Conservation (phyloP, 148 eudicot genomes). For the Camellia lanceoleosa region DNA sequence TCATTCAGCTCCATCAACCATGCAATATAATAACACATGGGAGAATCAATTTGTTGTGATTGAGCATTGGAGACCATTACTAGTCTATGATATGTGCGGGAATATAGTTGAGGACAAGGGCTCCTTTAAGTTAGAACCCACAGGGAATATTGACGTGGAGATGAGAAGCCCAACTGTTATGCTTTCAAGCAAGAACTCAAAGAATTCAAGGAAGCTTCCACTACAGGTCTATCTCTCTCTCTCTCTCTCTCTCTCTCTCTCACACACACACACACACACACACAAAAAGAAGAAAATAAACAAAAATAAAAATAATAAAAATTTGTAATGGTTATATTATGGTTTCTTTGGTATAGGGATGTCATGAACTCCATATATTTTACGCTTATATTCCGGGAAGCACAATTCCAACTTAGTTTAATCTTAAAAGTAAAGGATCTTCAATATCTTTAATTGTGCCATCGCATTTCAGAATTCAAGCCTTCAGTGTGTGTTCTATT, state of each 20-base stretch:
- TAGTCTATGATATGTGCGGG: not conserved
- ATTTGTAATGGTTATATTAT: too few species aligned
- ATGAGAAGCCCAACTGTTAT: not conserved
- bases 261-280: too few species aligned
- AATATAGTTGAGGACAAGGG: not conserved
- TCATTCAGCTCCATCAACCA: too few species aligned
- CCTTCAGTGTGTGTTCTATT: too few species aligned
- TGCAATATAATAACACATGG: too few species aligned
- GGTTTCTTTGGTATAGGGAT: not conserved
- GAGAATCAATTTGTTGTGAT: too few species aligned
- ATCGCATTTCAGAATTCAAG: not conserved
- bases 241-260: not conserved
- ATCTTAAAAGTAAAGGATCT: not conserved
- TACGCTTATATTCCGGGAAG: not conserved
- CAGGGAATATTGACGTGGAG: not conserved
- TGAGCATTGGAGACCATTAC: not conserved
- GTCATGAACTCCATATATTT: not conserved
- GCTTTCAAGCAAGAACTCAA: too few species aligned
- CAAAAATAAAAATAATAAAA: too few species aligned
- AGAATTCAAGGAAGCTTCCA: not conserved
- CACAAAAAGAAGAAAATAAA: too few species aligned
- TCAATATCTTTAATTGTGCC: not conserved
- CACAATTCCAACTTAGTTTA: not conserved
- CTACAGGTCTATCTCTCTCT: conserved; percentile 7
- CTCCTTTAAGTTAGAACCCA: not conserved